A percentile compares a stretch with the other conserved stretches of the same genome.
These are phyloP conservation scores for Fraxinus xanthoxyloides DNA, from an alignment of 305 asterid genomes.

Conservation along the genomic window DNA sequence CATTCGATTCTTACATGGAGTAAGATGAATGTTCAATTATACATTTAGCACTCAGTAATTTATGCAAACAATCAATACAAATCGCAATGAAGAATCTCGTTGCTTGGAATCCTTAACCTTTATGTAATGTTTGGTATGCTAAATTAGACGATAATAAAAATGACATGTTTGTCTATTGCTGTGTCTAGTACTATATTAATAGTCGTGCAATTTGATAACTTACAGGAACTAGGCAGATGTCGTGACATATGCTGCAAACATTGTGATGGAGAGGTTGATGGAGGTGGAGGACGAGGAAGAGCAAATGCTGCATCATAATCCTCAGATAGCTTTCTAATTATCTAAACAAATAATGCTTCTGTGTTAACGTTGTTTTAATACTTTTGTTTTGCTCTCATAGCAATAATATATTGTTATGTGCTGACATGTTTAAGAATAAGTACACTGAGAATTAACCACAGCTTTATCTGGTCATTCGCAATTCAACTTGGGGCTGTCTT, in stretches of 20 bases:
- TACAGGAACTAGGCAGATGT: conserved; percentile 20
- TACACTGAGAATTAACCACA: too few relatives aligned
- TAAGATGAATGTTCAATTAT: too few relatives aligned
- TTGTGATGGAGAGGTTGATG: conserved; percentile 13
- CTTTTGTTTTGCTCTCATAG: too few relatives aligned
- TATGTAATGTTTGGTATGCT: conserved; percentile 19
- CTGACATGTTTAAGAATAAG: too few relatives aligned
- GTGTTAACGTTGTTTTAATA: neutral
- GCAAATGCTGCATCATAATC: neutral
- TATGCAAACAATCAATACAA: too few relatives aligned
- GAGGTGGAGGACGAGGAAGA: conserved; percentile 3
- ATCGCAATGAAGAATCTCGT: too few relatives aligned
- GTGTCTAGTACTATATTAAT: neutral
- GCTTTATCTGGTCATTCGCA: too few relatives aligned
- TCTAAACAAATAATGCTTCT: neutral
- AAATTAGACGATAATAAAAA: neutral
- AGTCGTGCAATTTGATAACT: neutral
- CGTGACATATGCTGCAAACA: conserved; percentile 13
- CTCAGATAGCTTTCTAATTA: neutral
- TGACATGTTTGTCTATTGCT: neutral
- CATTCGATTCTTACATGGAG: too few relatives aligned
- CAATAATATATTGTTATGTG: too few relatives aligned
- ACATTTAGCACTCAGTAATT: too few relatives aligned
- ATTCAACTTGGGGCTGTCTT: too few relatives aligned
- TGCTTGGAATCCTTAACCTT: neutral